Conservation (phyloP, 257 asterid species). For the Solanum etuberosum region DNA sequence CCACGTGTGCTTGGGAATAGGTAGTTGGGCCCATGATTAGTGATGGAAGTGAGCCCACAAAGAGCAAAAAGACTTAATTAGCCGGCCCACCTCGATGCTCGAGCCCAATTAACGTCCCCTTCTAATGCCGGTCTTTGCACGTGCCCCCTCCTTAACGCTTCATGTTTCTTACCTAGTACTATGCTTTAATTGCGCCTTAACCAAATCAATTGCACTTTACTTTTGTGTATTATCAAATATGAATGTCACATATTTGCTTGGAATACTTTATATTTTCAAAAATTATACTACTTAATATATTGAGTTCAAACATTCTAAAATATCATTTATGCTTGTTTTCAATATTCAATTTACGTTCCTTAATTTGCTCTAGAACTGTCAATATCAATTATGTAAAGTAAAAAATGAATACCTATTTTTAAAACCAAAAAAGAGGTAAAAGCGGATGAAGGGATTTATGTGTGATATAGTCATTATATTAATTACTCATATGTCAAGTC, state of each 20-base stretch:
- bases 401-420: too few species aligned
- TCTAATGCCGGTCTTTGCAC: slow-evolving; percentile 1
- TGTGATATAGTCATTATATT: too few species aligned
- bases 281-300: neutral
- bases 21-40: neutral
- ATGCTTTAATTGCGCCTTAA: neutral
- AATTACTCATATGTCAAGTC: neutral
- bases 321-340: neutral
- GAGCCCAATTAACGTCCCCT: neutral
- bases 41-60: neutral
- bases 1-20: neutral
- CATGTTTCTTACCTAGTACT: neutral
- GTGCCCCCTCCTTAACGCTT: neutral
- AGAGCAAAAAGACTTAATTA: neutral
- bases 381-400: neutral
- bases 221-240: neutral
- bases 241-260: neutral
- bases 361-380: neutral
- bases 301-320: neutral
- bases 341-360: neutral
- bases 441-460: too few species aligned
- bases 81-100: neutral
- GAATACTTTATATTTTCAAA: neutral
- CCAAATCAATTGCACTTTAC: neutral
- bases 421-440: too few species aligned